These are phyloP conservation scores for Suillus subaureus DNA, from an alignment of 768 basidiomycete genomes.

Conservation along the genomic window DNA sequence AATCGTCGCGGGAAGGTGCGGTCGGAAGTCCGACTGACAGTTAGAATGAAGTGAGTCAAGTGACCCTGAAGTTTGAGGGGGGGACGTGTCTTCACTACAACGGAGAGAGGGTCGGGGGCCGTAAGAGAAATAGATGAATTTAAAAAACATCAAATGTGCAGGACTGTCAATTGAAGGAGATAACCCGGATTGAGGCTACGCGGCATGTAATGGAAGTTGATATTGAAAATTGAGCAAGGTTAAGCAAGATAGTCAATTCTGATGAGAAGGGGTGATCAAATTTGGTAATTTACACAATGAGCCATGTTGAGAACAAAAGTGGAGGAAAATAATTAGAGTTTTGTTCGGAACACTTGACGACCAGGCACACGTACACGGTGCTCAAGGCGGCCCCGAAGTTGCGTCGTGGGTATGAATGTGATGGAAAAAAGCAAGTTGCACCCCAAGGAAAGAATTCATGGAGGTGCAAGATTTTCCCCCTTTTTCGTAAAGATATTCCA, in stretches of 20 bases:
- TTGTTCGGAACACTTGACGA: constrained; percentile 24
- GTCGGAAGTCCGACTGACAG: background rate
- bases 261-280: constrained; percentile 8
- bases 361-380: constrained; percentile 31
- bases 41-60: background rate
- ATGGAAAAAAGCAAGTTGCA: constrained; percentile 4
- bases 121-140: background rate
- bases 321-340: constrained; percentile 16
- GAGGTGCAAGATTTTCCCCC: constrained; percentile 5
- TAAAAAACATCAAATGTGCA: background rate
- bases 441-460: constrained; percentile 8
- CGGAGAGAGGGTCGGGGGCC: background rate
- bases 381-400: constrained; percentile 18
- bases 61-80: background rate
- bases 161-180: background rate
- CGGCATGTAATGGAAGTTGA: background rate
- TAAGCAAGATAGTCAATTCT: constrained; percentile 3
- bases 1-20: constrained; percentile 5
- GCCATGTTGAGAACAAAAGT: constrained; percentile 12
- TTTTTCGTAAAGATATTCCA: background rate
- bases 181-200: background rate
- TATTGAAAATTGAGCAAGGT: background rate
- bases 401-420: constrained; percentile 12
- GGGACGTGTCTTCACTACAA: too few relatives aligned
- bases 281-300: background rate